Base-by-base conservation (phyloP, 805 yeast genomes). In the Kazachstania martiniae region DNA sequence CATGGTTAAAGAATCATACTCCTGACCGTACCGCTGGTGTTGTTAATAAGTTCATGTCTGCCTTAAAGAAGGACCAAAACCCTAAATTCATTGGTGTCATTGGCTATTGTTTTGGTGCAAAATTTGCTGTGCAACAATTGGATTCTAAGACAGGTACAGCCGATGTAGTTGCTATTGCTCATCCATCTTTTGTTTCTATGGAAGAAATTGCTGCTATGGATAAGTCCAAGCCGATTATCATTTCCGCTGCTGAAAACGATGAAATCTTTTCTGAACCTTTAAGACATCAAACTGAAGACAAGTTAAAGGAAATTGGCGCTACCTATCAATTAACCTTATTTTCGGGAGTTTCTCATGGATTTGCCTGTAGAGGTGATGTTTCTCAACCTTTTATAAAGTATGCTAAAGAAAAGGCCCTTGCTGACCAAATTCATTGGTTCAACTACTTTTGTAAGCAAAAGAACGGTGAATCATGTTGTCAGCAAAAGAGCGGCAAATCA, bases 51-150 rank as follows among this genome's bases (percentile, higher is more conserved):
- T 79, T 69, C 44, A 47, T 78, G 37, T 44, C 51, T 2, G 49
- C 47, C 7, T 55, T 79, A 35, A 68, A 61, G 38, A 45, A 51
- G 18, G 69, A 67, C 35, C 52, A 56, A 34, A 58, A 58, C n/a
- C 70, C 72, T 12, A 53, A 61, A 32, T 72, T 64, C 42, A 38
- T 78, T 15, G 74, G 69, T 27, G 71, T 72, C 14, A 59, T 78
- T 36, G 95, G 95, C 16, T 75, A 84, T 62, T 85, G 95, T 60
- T 85, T 65, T 42, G 95, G 95, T 52, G 94, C 84, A 25, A 80
- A 76, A 56, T 75, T 63, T 44, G 74, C 70, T 21, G 45, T 80
- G 36, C 73, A 68, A 38, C 69, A 75, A 36, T 46, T 63, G 8
- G 36, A 59, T 29, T 44, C 53, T 4, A 44, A 48, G 2, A 36